These are phyloP conservation scores for Dothideomycetes sp. DNA, from an alignment of 2,329 filamentous ascomycete genomes.

Conservation along the genomic window DNA sequence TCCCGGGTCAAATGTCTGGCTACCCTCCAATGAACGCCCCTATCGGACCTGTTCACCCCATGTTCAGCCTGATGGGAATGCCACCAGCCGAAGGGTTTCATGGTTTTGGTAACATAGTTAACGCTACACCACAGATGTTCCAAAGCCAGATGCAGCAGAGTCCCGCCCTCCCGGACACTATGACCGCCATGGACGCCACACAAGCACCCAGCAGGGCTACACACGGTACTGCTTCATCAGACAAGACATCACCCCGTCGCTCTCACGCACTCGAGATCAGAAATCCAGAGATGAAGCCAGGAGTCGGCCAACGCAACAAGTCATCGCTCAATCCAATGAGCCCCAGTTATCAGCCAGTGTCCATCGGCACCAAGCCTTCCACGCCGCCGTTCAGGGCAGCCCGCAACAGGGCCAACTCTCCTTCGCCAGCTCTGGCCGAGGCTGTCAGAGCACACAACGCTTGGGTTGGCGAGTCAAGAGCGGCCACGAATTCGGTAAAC, in stretches of 20 bases:
- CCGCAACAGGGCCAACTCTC: not conserved
- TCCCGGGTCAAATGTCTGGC: slow-evolving; percentile 1
- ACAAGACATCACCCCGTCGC: slow-evolving; percentile 12
- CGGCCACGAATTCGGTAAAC: slow-evolving; percentile 2
- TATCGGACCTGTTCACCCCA: slow-evolving; percentile 1
- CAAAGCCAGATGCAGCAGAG: not conserved
- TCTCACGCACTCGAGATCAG: slow-evolving; percentile 24
- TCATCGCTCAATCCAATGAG: slow-evolving; percentile 27
- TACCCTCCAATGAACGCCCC: slow-evolving; percentile 1
- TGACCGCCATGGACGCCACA: not conserved
- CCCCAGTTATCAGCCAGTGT: slow-evolving; percentile 24
- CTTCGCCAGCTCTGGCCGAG: slow-evolving; percentile 8
- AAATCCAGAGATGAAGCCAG: slow-evolving; percentile 16
- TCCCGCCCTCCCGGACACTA: slow-evolving; percentile 1
- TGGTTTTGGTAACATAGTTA: not conserved
- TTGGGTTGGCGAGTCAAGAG: slow-evolving; percentile 6
- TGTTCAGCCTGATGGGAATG: slow-evolving; percentile 9
- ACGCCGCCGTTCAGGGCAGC: slow-evolving; percentile 5
- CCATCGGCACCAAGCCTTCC: slow-evolving; percentile 4
- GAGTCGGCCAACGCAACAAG: slow-evolving; percentile 11
- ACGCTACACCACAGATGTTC: slow-evolving; percentile 4
- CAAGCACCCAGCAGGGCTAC: not conserved
- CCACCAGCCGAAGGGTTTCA: slow-evolving; percentile 5
- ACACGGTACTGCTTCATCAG: not conserved
- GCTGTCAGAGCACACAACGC: slow-evolving; percentile 9